Percentiles rank a stretch among this genome's conserved stretches.
Conservation (phyloP, 108 stramenopile species). For the Conticribra weissflogii region DNA sequence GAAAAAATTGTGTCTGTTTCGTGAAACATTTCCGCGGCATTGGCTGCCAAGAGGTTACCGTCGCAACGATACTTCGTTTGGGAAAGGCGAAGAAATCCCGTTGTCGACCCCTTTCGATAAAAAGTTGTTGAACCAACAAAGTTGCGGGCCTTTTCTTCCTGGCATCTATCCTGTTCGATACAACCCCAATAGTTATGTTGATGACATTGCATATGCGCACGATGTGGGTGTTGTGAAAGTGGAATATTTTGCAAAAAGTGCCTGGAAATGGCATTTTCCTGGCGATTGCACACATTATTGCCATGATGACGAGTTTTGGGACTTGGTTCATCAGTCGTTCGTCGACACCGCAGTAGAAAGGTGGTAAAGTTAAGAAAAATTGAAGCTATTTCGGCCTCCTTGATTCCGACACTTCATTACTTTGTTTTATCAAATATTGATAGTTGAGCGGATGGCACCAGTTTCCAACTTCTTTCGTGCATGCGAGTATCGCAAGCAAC, state of each 20-base stretch:
- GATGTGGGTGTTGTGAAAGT: not conserved
- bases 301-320: not conserved
- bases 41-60: not conserved
- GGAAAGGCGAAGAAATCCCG: not conserved
- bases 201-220: not conserved
- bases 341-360: not conserved
- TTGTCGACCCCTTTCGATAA: not conserved
- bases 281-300: not conserved
- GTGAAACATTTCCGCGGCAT: not conserved
- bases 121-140: not conserved
- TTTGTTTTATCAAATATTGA: no score
- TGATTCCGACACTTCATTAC: no score
- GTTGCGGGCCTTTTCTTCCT: not conserved
- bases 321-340: not conserved
- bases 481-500: no score
- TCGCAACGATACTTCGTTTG: not conserved
- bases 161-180: not conserved
- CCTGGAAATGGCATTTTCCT: not conserved
- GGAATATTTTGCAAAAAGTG: not conserved
- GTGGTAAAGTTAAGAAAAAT: no score
- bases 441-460: no score
- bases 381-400: no score
- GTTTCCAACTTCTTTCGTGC: no score
- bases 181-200: not conserved
- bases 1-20: not conserved